A percentile compares a stretch with the other conserved stretches of the same genome.
Conservation (phyloP, 495 filamentous ascomycete genomes). For the Penicillium waksmanii region DNA sequence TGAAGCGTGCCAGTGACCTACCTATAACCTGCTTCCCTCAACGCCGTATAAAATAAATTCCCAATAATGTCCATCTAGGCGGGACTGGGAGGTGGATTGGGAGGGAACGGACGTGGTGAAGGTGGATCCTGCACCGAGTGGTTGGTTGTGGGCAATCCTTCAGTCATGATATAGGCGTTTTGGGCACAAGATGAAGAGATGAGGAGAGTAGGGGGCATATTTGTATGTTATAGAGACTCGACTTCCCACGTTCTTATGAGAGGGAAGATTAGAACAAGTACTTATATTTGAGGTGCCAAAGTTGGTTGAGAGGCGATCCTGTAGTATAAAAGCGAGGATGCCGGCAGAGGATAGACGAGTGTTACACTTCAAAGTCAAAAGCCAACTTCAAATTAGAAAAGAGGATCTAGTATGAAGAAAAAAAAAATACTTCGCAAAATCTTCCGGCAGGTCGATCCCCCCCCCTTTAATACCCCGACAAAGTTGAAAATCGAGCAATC, state of each 20-base stretch:
- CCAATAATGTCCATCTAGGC: conserved; percentile 25
- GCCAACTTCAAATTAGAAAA: neutral
- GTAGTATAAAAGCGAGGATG: neutral
- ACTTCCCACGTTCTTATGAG: too few relatives aligned
- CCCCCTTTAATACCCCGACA: conserved; percentile 26
- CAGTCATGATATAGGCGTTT: conserved; percentile 8
- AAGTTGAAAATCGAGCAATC: conserved; percentile 9
- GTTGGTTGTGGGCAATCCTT: conserved; percentile 17
- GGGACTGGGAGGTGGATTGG: conserved; percentile 50
- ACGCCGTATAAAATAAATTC: conserved; percentile 22
- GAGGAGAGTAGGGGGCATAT: neutral
- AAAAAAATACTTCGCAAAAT: neutral
- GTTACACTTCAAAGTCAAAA: conserved; percentile 4
- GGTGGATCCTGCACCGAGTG: conserved; percentile 42
- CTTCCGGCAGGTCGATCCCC: conserved; percentile 7
- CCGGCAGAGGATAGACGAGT: too few relatives aligned
- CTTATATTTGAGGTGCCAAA: too few relatives aligned
- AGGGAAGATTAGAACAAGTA: too few relatives aligned
- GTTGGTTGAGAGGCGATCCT: too few relatives aligned
- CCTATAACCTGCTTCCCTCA: conserved; percentile 23
- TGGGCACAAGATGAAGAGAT: neutral
- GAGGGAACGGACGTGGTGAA: conserved; percentile 45
- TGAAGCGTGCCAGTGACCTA: conserved; percentile 5
- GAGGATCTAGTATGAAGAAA: neutral
- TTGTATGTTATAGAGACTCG: too few relatives aligned